Evolutionary conservation across 2,329 filamentous ascomycete species (phyloP).

Genomic region (Talaromyces pinophilus): DNA sequence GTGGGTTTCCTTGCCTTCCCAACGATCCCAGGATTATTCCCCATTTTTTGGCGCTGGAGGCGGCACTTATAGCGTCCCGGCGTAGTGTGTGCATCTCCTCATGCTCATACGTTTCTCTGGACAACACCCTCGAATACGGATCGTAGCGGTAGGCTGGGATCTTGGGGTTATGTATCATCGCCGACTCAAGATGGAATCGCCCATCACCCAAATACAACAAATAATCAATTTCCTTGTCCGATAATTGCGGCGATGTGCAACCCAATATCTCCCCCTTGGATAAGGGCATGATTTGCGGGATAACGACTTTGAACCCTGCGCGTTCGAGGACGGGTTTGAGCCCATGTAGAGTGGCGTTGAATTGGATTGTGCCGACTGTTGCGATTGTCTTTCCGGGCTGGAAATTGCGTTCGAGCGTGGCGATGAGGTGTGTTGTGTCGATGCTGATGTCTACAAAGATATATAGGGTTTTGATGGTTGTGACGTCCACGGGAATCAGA

Average conservation of each 20-base stretch:
- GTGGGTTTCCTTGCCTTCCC: conserved; percentile 90
- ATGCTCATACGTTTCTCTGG: conserved; percentile 88
- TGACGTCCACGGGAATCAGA: conserved; percentile 92
- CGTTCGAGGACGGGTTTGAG: conserved; percentile 74
- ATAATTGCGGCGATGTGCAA: conserved; percentile 85
- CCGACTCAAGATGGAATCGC: conserved; percentile 92
- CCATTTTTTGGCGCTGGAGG: conserved; percentile 81
- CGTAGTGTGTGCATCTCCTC: conserved; percentile 84
- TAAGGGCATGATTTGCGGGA: conserved; percentile 89
- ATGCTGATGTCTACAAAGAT: conserved; percentile 98
- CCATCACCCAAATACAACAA: conserved; percentile 91
- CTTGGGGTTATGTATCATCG: conserved; percentile 96
- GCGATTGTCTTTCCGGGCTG: conserved; percentile 81
- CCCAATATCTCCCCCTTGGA: conserved; percentile 95
- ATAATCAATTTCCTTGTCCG: conserved; percentile 64
- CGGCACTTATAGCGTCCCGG: conserved; percentile 71
- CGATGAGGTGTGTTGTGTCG: conserved; percentile 81
- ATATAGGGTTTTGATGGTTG: conserved; percentile 94
- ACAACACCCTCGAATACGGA: conserved; percentile 89
- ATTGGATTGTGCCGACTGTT: conserved; percentile 95
- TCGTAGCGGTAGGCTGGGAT: conserved; percentile 95
- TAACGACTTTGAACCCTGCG: conserved; percentile 79
- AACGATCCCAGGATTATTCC: conserved; percentile 91
- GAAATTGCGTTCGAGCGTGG: conserved; percentile 87
- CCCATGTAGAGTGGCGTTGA: conserved; percentile 94